Evolutionary conservation across 192 early-diverging fungal genomes (phyloP).

Genomic region (Gaertneriomyces sp.): DNA sequence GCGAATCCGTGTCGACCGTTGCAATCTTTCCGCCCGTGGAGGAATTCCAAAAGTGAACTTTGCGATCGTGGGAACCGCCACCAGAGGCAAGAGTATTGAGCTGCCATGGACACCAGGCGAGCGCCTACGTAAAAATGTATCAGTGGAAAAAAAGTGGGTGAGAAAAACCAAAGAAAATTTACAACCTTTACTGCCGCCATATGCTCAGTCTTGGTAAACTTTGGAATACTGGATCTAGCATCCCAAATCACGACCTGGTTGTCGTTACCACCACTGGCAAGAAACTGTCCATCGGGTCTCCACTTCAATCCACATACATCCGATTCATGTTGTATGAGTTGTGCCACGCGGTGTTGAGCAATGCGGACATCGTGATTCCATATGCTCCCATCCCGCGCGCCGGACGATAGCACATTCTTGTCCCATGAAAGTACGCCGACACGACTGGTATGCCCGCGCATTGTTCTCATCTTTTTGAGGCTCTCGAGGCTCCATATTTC

Average conservation of each 20-base stretch:
- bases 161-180: neutral
- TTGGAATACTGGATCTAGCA: conserved; percentile 39
- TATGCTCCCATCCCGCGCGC: conserved; percentile 85
- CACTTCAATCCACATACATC: conserved; percentile 58
- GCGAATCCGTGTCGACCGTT: conserved; percentile 52
- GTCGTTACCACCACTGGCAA: conserved; percentile 59
- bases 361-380: conserved; percentile 94
- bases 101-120: conserved; percentile 96
- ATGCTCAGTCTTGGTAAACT: conserved; percentile 51
- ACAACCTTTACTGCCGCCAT: conserved; percentile 57
- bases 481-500: conserved; percentile 89
- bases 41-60: conserved; percentile 58
- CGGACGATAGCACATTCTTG: conserved; percentile 74
- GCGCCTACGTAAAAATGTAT: conserved; percentile 50
- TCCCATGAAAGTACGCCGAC: conserved; percentile 88
- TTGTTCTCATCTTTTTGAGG: conserved; percentile 70
- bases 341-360: conserved; percentile 72
- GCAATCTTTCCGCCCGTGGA: conserved; percentile 34
- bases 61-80: conserved; percentile 49
- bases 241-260: conserved; percentile 62
- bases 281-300: conserved; percentile 46
- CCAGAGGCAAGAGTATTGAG: conserved; percentile 58
- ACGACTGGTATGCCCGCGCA: conserved; percentile 74
- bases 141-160: too few species aligned
- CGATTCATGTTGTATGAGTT: conserved; percentile 64